Evolutionary conservation across 2,329 filamentous ascomycete species (phyloP).

Genomic region (Aureobasidium musti): DNA sequence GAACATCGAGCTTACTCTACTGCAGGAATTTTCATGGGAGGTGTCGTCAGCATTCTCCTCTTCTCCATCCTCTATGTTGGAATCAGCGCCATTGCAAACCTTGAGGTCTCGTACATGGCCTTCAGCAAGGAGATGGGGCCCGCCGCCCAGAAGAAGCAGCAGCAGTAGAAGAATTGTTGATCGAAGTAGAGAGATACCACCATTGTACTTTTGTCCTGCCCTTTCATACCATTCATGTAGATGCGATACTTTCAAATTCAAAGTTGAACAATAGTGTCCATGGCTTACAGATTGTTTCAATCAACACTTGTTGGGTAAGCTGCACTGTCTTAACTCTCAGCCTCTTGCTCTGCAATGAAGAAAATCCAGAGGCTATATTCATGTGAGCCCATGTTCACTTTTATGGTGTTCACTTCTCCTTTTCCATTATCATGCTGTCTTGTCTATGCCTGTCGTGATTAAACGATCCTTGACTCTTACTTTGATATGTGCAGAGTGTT

Average conservation of each 20-base stretch:
- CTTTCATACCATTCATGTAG: constrained; percentile 22
- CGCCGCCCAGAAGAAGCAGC: constrained; percentile 76
- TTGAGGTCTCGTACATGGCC: constrained; percentile 88
- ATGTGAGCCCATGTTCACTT: no score
- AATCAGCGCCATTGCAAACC: constrained; percentile 71
- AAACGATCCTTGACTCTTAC: no score
- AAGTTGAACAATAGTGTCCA: not conserved
- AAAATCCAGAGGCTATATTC: no score
- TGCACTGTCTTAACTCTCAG: no score
- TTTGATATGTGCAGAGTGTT: no score
- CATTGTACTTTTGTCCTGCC: constrained; percentile 11
- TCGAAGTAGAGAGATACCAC: constrained; percentile 17
- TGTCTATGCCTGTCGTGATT: no score
- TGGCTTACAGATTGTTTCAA: no score
- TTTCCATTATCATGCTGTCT: no score
- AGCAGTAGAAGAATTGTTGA: constrained; percentile 33
- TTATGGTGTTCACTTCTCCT: no score
- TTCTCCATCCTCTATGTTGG: constrained; percentile 77
- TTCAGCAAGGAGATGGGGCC: constrained; percentile 97
- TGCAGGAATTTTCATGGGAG: constrained; percentile 83
- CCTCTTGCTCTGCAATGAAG: no score
- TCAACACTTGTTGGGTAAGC: not conserved
- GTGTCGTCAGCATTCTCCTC: constrained; percentile 70
- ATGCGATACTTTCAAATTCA: constrained; percentile 1
- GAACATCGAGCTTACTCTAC: not conserved